Evolutionary conservation across 139 green algal species (phyloP), one percentile per base, ranked within the genome.

Genomic region (Picochlorum costavermella): DNA sequence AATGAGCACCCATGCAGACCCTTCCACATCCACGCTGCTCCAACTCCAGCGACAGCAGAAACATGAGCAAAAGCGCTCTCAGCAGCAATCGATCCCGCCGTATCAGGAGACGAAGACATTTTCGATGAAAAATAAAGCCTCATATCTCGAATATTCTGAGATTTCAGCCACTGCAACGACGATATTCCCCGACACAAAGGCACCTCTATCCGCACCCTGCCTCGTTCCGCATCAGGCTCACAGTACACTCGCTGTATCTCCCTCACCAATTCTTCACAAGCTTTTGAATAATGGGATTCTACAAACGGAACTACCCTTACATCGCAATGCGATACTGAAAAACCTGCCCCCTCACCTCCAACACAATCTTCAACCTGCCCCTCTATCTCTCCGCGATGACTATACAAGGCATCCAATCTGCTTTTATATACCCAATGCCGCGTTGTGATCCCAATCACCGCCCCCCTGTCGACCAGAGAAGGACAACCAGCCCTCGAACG

Each of bases 21-120:
- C 40, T 76, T 70, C 89, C 89, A 96, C 53, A 82, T 64, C 84
- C 85, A 91, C 2, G 86, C 86, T 26, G 84, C 79, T 4, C 88
- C 88, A 8, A 80, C 70, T 70, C 79, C 81, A 64, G 85, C 82
- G 11, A 86, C 60, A n/a, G 76, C 74, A 16, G 51, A 63, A 62
- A 69, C 79, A 5, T 84, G 84, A 3, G 62, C 72, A 0, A 61
- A 64, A 0, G 65, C 65, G 2, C 61, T 63, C 44, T 82, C 81
- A 3, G 86, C 88, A 2, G 64, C 67, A 1, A 44, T 60, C 33
- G 71, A 75, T 25, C 69, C 75, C 6, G 56, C 65, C 0, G 83
- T 91, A 60, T 86, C 79, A 1, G 86, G 80, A 0, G 86, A 83
- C 4, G 84, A 82, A 25, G 82, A 87, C 51, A 76, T 71, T 3